Conservation (phyloP, 2,329 filamentous ascomycete species). For the Dactylellina drechsleri region DNA sequence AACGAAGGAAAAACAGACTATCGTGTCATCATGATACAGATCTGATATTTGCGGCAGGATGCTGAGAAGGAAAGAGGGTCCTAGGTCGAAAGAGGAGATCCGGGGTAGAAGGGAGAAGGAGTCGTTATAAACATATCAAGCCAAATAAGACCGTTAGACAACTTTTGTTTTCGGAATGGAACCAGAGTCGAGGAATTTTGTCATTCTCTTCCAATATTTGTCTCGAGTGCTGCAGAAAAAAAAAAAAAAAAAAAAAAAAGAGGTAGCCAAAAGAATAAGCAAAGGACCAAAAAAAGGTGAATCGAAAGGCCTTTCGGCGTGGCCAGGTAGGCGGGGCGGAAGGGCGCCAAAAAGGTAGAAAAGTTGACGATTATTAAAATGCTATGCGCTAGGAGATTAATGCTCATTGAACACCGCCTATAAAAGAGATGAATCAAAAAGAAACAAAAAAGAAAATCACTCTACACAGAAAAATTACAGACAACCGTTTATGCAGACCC, state of each 20-base stretch:
- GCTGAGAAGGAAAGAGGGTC: conserved; percentile 19
- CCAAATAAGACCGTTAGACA: conserved; percentile 54
- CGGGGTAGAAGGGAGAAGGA: conserved; percentile 2
- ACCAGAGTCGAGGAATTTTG: conserved; percentile 52
- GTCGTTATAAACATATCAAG: conserved; percentile 53
- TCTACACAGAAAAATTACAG: conserved; percentile 55
- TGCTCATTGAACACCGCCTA: conserved; percentile 53
- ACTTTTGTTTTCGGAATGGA: conserved; percentile 51
- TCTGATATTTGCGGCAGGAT: conserved; percentile 39
- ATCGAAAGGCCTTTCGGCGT: conserved; percentile 19
- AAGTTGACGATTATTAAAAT: conserved; percentile 54
- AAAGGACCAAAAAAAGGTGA: conserved; percentile 58
- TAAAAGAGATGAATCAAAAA: conserved; percentile 36
- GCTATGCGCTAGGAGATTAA: conserved; percentile 54
- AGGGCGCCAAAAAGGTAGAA: conserved; percentile 17
- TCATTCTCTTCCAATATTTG: conserved; percentile 45
- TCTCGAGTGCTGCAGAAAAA: conserved; percentile 56
- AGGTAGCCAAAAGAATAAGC: conserved; percentile 55
- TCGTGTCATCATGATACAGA: conserved; percentile 55
- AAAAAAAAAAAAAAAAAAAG: conserved; percentile 58
- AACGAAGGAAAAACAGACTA: conserved; percentile 30
- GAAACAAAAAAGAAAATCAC: conserved; percentile 45
- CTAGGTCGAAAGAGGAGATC: conserved; percentile 18
- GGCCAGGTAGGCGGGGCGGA: background rate
- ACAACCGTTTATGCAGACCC: conserved; percentile 54